Evolutionary conservation across 2,329 filamentous ascomycete species (phyloP).

Genomic region (Clonostachys rhizophaga): DNA sequence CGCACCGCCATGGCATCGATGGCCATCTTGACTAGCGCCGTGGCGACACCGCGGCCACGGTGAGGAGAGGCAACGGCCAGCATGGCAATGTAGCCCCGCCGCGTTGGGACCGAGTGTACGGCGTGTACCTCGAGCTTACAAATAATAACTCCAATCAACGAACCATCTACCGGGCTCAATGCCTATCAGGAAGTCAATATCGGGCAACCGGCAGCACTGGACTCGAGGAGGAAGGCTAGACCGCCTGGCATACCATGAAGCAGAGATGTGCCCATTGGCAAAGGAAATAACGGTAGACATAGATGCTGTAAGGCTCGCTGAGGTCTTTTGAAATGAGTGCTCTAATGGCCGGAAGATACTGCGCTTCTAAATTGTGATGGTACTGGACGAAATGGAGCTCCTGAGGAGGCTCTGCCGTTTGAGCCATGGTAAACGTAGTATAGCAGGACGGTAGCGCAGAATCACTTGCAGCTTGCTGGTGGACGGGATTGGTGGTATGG

Average conservation of each 20-base stretch:
- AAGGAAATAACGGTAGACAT: constrained; percentile 96
- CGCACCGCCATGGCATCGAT: constrained; percentile 85
- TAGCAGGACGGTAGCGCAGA: not conserved
- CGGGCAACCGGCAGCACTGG: not conserved
- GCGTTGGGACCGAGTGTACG: constrained; percentile 67
- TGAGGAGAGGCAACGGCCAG: constrained; percentile 80
- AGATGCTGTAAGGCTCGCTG: constrained; percentile 98
- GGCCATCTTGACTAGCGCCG: constrained; percentile 79
- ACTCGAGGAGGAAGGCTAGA: not conserved
- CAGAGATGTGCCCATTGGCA: constrained; percentile 98
- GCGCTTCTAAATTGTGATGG: constrained; percentile 52
- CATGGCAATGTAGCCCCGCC: constrained; percentile 97
- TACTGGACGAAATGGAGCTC: constrained; percentile 59
- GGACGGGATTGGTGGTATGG: too few species aligned
- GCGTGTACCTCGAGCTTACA: constrained; percentile 92
- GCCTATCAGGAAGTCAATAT: constrained; percentile 34
- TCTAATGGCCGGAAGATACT: constrained; percentile 80
- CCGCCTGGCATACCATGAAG: constrained; percentile 64
- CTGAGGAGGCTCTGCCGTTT: constrained; percentile 27
- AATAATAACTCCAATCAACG: constrained; percentile 84
- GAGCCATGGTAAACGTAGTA: constrained; percentile 23
- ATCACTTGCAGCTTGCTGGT: not conserved
- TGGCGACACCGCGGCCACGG: constrained; percentile 83
- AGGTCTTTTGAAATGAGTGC: constrained; percentile 93
- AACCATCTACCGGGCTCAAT: constrained; percentile 51